Conservation (phyloP, 495 filamentous ascomycete species). For the Thermothielavioides terrestris region DNA sequence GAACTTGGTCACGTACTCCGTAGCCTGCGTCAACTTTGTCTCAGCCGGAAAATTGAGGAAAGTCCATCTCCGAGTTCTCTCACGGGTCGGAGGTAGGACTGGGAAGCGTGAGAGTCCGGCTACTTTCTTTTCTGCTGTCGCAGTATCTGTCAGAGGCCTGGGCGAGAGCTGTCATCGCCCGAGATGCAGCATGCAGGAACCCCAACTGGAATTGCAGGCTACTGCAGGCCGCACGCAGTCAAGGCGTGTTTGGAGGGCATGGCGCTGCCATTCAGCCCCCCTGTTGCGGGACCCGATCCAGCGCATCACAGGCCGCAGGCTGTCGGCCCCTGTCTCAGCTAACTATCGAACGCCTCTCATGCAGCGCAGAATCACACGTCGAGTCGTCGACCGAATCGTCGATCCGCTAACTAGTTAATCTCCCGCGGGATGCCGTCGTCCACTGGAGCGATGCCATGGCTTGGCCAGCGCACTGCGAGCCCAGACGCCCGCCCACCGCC, state of each 20-base stretch:
- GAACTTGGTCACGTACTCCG: slow-evolving; percentile 8
- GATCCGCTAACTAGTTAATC: not conserved
- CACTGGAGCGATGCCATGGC: not conserved
- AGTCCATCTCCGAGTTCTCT: no score
- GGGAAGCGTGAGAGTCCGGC: no score
- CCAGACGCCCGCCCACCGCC: not conserved
- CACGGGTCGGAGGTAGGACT: no score
- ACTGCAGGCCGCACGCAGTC: no score
- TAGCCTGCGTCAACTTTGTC: slow-evolving; percentile 16
- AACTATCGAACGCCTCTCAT: slow-evolving; percentile 9
- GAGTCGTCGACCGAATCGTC: slow-evolving; percentile 3
- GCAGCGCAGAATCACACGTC: slow-evolving; percentile 7
- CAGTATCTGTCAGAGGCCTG: no score
- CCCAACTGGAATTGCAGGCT: no score
- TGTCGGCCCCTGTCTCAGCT: slow-evolving; percentile 6
- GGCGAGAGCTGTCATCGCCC: no score
- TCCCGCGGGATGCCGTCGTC: not conserved
- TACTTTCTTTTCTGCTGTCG: no score
- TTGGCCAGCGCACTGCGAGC: slow-evolving; percentile 5
- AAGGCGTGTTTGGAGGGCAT: no score
- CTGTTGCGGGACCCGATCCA: not conserved
- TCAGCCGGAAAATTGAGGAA: slow-evolving; percentile 4
- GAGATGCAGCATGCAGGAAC: no score
- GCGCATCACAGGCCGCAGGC: not conserved
- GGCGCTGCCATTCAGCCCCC: not conserved